phyloP scores from a whole-genome alignment of 2,329 filamentous ascomycete genomes.

The Colletotrichum chlorophyti region DNA sequence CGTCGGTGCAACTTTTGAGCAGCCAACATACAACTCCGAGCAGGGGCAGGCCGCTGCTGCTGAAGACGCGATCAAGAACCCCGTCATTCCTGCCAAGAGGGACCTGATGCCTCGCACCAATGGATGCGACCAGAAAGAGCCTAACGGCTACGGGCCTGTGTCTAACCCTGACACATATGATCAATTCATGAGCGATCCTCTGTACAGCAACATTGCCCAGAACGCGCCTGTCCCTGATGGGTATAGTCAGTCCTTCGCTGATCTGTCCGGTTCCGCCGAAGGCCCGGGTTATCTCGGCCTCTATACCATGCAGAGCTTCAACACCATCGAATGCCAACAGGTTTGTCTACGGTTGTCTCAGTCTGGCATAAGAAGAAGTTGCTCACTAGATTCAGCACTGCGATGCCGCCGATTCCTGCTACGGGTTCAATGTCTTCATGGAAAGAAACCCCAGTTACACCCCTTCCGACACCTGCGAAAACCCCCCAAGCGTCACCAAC shows the following conservation, averaged over 20 bases:
- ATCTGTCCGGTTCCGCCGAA: neutral
- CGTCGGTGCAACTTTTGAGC: constrained; percentile 1
- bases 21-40: constrained; percentile 7
- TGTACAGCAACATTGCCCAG: neutral
- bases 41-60: neutral
- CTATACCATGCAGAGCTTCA: constrained; percentile 5
- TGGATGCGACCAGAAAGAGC: neutral
- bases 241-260: neutral
- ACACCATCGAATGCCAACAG: constrained; percentile 18
- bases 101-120: neutral
- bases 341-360: neutral
- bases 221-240: neutral
- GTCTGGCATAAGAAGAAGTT: no score
- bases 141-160: neutral
- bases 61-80: neutral
- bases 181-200: neutral
- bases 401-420: constrained; percentile 17
- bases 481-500: constrained; percentile 14
- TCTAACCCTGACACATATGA: constrained; percentile 1
- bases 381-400: constrained; percentile 5
- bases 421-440: constrained; percentile 16
- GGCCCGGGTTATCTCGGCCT: neutral
- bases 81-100: neutral
- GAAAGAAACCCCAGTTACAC: constrained; percentile 11
- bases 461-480: constrained; percentile 1